phyloP scores from a whole-genome alignment of 116 monocot genomes.

The Papilionanthe hybrid region DNA sequence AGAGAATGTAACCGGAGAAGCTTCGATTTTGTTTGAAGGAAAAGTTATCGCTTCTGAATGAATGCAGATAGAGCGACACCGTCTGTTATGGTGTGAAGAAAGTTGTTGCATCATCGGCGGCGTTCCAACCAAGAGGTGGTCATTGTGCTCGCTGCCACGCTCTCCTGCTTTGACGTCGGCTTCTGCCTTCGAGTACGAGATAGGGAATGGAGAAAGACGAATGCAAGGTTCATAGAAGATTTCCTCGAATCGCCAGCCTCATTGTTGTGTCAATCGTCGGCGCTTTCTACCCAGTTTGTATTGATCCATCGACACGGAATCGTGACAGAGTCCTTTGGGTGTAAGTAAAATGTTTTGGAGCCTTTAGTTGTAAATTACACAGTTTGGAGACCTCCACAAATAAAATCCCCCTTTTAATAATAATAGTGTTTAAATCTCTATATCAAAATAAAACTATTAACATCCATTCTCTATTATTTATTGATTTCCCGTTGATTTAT shows the following conservation, averaged over 20 bases:
- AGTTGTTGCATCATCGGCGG: conserved; percentile 11
- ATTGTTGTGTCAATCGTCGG: conserved; percentile 17
- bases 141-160: background rate
- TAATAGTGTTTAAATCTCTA: no score
- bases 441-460: no score
- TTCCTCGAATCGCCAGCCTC: conserved; percentile 18
- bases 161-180: background rate
- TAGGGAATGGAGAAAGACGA: background rate
- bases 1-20: background rate
- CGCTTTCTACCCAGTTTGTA: conserved; percentile 16
- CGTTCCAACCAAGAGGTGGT: background rate
- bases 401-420: no score
- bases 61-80: conserved; percentile 44
- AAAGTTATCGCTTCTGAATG: conserved; percentile 10
- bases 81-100: conserved; percentile 42
- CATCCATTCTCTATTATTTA: no score
- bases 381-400: no score
- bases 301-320: no score
- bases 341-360: no score
- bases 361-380: no score
- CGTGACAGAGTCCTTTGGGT: no score
- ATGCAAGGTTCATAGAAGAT: conserved; percentile 15
- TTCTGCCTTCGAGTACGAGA: background rate
- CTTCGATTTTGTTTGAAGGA: background rate
- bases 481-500: no score